phyloP scores from a whole-genome alignment of 352 stramenopile genomes.

The Phytophthora ramorum region DNA sequence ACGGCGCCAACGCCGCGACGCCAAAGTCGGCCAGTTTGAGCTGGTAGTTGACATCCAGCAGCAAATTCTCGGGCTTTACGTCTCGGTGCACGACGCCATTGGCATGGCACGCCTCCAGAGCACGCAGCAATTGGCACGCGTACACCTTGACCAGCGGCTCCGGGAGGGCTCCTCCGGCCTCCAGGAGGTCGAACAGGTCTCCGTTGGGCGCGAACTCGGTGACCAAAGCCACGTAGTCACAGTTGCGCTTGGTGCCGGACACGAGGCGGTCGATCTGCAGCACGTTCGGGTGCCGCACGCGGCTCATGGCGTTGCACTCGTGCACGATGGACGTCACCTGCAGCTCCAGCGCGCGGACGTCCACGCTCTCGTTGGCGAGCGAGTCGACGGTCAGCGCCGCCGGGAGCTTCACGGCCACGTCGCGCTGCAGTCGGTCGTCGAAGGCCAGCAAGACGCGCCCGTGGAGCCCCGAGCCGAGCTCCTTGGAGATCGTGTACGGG shows the following conservation, averaged over 20 bases:
- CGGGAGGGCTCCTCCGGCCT: constrained; percentile 64
- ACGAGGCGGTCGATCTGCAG: constrained; percentile 53
- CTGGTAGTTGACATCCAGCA: constrained; percentile 79
- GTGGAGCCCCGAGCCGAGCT: constrained; percentile 71
- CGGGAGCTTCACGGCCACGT: constrained; percentile 84
- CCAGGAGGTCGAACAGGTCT: constrained; percentile 88
- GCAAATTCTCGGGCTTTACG: constrained; percentile 92
- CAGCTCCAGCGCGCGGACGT: constrained; percentile 56
- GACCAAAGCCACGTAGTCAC: constrained; percentile 72
- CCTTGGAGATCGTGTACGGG: constrained; percentile 60
- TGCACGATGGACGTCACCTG: constrained; percentile 71
- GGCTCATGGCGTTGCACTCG: constrained; percentile 64
- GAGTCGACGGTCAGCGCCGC: constrained; percentile 43
- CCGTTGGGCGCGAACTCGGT: constrained; percentile 81
- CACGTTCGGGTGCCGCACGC: constrained; percentile 66
- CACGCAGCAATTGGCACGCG: constrained; percentile 76
- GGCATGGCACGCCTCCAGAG: constrained; percentile 75
- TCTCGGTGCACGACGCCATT: constrained; percentile 86
- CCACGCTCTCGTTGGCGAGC: constrained; percentile 20
- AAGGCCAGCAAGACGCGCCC: constrained; percentile 67
- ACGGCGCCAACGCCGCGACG: constrained; percentile 73
- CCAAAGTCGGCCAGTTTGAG: constrained; percentile 96
- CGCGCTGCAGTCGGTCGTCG: constrained; percentile 48
- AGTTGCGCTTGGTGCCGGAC: constrained; percentile 46
- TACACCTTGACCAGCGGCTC: constrained; percentile 73